Evolutionary conservation across 495 filamentous ascomycete species (phyloP), one percentile per base, ranked within the genome.

Genomic region (Aspergillus haitiensis): DNA sequence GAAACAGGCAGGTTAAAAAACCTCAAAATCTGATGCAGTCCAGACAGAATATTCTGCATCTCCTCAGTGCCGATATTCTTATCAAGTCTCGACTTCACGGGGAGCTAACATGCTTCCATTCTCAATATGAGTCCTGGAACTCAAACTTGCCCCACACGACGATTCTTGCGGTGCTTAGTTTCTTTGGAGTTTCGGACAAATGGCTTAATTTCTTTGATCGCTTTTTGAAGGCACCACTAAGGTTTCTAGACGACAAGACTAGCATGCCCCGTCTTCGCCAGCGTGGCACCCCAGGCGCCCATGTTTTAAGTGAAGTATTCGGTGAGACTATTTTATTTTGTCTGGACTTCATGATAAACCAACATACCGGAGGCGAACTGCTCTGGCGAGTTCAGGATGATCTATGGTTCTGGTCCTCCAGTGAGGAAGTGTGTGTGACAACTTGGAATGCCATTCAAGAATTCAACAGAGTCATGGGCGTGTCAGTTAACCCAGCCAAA

Each of bases 331-430:
- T 51, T 9, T 49, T 63, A 1, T 63, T 63, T 44, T 63, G 60
- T n/a, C 60, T 63, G 6, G 60, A 63, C 21, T 58, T 58, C 15
- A 39, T 58, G 50, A 35, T 63, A 50, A 63, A 63, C 13, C 40
- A 63, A 36, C 36, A 58, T 27, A 53, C 47, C 16, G 45, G 51
- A 5, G 60, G 60, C 0, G 55, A 63, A 44, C 9, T 50, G 1
- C 21, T 63, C 11, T 63, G 60, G 60, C 55, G 60, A 32, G 60
- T 63, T 12, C 51, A 63, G 11, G 60, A 63, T 35, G 60, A 63
- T 21, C 31, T 63, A 7, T 63, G 60, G 60, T 63, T 63, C 13
- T 63, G 60, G 60, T 63, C 60, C 3, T 51, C 46, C 13, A 12
- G 33, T 44, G 42, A 54, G 15, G 31, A 58, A 16, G 44, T 18